Evolutionary conservation across 1,139 yeast genomes (phyloP), one percentile per base, ranked within the genome.

Genomic region (Protomyces arabidopsidicola): DNA sequence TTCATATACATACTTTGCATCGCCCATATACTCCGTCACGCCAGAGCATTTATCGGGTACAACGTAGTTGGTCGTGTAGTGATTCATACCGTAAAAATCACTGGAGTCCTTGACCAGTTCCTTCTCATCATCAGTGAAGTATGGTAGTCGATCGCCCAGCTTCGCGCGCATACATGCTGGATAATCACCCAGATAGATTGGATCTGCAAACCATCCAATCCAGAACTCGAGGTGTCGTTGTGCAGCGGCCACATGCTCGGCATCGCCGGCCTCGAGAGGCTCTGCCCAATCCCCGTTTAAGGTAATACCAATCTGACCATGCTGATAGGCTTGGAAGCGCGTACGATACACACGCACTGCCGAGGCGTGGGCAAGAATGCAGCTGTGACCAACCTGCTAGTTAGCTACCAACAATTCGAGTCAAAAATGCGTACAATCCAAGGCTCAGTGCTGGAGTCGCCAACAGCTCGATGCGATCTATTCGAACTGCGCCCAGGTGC

Each of bases 71-170:
- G 75, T 74, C n/a, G 78, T 75, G 66, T 76, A 76, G 14, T 76
- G 74, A 63, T 76, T 78, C 69, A 76, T 71, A 35, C 78, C 78
- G 54, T 75, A 73, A 69, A 74, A 76, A 63, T 76, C 79, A 4
- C 73, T 63, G 1, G 75, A 71, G 18, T 70, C 70, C 4, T 70
- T 64, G 34, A 75, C 70, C 18, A 68, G 65, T 35, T 64, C 60
- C 55, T 71, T 70, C 65, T 76, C 77, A 34, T 72, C 75, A 0
- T 63, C 70, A 12, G 76, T 71, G 66, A 75, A 73, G 38, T 67
- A 67, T 20, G 74, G 74, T 34, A 71, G 65, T 14, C 55, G 51
- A 9, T 52, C 55, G n/a, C 67, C 68, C 16, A 74, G 70, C 10
- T 74, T 69, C 14, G 70, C 68, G 27, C 70, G 70, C 71, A 72